Conservation (phyloP, 2,329 filamentous ascomycete genomes). For the Aspergillus clavatus region DNA sequence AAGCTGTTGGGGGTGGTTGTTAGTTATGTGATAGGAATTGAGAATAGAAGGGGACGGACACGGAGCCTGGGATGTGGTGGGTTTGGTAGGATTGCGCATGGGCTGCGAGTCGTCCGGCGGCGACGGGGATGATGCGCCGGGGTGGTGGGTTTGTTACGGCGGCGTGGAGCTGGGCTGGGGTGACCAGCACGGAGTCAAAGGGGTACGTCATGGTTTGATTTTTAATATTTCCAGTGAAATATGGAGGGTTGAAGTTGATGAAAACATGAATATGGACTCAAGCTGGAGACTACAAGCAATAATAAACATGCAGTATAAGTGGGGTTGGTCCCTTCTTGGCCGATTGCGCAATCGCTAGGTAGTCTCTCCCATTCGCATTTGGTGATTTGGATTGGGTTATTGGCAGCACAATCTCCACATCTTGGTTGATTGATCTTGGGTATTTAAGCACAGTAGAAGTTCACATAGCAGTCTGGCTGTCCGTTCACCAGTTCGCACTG, state of each 20-base stretch:
- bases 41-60: constrained; percentile 12
- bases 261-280: too few species aligned
- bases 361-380: too few species aligned
- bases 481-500: constrained; percentile 5
- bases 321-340: too few species aligned
- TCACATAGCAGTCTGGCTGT: constrained; percentile 7
- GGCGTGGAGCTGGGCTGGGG: constrained; percentile 11
- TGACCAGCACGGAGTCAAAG: constrained; percentile 10
- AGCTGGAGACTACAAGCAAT: too few species aligned
- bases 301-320: too few species aligned
- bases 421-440: too few species aligned
- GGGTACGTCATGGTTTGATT: not conserved
- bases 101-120: constrained; percentile 16
- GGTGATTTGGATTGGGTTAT: too few species aligned
- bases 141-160: not conserved
- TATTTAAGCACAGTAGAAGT: constrained; percentile 15
- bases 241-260: not conserved
- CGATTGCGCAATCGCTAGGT: too few species aligned
- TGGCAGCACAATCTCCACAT: too few species aligned
- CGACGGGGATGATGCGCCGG: constrained; percentile 21
- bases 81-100: constrained; percentile 10
- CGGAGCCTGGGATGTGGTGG: constrained; percentile 21
- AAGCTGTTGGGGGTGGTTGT: constrained; percentile 18
- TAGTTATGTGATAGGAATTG: not conserved
- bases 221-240: not conserved